A percentile compares a stretch with the other conserved stretches of the same genome.
Evolutionary conservation across 352 stramenopile species (phyloP).

Genomic region (Bremia lactucae): DNA sequence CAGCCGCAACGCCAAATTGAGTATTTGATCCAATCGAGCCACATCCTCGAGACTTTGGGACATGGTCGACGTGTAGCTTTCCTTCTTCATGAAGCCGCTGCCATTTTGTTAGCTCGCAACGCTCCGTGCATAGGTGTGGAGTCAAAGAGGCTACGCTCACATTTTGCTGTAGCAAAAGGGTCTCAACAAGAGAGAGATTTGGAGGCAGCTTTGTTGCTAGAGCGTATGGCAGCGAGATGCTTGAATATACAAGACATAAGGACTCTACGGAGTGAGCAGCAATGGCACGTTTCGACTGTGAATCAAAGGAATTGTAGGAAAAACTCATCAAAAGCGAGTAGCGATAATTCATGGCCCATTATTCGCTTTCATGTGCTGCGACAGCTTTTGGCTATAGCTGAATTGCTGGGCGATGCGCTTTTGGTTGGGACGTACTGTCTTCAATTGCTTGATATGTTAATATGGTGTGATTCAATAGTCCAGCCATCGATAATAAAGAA

Average conservation of each 20-base stretch:
- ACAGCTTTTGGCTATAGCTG: conserved; percentile 56
- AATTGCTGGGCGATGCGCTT: conserved; percentile 39
- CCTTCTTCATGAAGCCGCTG: conserved; percentile 60
- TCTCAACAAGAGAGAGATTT: conserved; percentile 37
- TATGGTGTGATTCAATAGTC: conserved; percentile 44
- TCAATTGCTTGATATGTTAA: conserved; percentile 51
- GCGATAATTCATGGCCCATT: conserved; percentile 48
- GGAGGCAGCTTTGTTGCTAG: conserved; percentile 42
- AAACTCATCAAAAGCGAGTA: neutral
- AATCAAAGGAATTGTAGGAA: conserved; percentile 19
- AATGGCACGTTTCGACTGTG: conserved; percentile 41
- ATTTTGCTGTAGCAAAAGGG: conserved; percentile 10
- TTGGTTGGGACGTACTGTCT: conserved; percentile 48
- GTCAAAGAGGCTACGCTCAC: conserved; percentile 13
- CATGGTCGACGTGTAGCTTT: conserved; percentile 55
- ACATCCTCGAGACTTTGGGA: conserved; percentile 53
- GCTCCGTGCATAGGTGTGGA: conserved; percentile 9
- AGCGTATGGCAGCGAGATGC: conserved; percentile 34
- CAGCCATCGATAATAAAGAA: conserved; percentile 4
- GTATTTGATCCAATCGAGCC: conserved; percentile 52
- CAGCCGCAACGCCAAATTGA: conserved; percentile 38
- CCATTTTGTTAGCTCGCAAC: conserved; percentile 32
- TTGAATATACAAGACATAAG: conserved; percentile 29
- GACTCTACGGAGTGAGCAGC: conserved; percentile 1
- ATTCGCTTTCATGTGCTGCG: conserved; percentile 71